Base-by-base conservation (phyloP, 164 flowering plant species). In the Dillenia turbinata region DNA sequence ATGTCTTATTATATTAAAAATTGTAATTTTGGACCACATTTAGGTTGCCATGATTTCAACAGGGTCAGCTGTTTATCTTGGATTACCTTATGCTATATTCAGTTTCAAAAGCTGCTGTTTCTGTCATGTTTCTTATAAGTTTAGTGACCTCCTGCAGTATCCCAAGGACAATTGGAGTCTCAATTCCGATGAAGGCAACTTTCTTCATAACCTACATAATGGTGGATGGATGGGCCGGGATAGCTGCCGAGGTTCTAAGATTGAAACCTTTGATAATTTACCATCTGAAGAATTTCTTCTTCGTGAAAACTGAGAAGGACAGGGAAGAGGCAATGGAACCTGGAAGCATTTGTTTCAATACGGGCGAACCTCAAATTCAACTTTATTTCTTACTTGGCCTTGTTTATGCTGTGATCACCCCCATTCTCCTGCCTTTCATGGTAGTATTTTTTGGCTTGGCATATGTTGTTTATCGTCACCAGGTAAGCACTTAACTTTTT, bases 161-260 rank as follows among this genome's bases (percentile, higher is more conserved):
- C 50, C 88, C 98, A 16, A 76, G 65, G 65, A 86, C 87, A 15
- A 73, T 89, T 60, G 98, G 95, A 57, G 85, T 68, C 44, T 77
- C 96, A 11, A 92, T 92, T 59, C 98, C 98, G 10, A 82, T 84
- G 96, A 92, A 88, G 68, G 98, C 98, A 52, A 92, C 97, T 16
- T 92, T 92, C 77, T 92, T 92, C 69, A 90, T 92, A 49, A 90
- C 96, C 44, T 92, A 84, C 24, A 85, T 87, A 56, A 92, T 92
- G 98, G 90, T 92, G 22, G 98, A 92, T 73, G 98, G 98, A 47
- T 92, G 97, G 98, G 96, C 97, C 66, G 97, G 98, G 56, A 61
- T 81, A 52, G 92, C 97, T 59, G 97, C 83, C 33, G 98, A 93
- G 75, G 81, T 93, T 68, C 68, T 93, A 33, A 78, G 94, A 68